Evolutionary conservation across 306 rosid genomes (phyloP).

Genomic region (Arachis hypogaea): DNA sequence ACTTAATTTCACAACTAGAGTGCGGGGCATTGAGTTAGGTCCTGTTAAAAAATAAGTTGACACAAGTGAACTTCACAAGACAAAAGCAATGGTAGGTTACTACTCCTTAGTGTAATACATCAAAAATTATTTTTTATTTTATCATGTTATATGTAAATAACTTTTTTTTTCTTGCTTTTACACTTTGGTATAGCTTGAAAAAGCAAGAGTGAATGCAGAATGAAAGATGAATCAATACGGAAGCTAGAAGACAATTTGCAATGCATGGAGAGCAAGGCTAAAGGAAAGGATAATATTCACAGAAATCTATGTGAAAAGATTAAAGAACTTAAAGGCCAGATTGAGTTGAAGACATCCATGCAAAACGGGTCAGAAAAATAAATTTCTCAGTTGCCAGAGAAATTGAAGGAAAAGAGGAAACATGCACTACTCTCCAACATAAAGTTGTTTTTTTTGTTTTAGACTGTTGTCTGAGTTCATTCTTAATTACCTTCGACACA

Average conservation of each 20-base stretch:
- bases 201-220: conserved; percentile 67
- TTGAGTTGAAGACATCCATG: conserved; percentile 62
- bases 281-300: conserved; percentile 66
- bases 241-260: conserved; percentile 83
- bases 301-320: conserved; percentile 70
- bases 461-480: conserved; percentile 21
- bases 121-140: conserved; percentile 10
- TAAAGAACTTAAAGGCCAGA: conserved; percentile 81
- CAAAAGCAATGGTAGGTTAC: conserved; percentile 64
- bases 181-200: conserved; percentile 65
- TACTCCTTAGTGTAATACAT: conserved; percentile 1
- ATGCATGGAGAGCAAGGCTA: conserved; percentile 71
- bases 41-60: conserved; percentile 85
- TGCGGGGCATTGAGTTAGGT: conserved; percentile 86
- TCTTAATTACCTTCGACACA: neutral
- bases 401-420: conserved; percentile 75
- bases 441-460: conserved; percentile 54
- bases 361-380: conserved; percentile 75
- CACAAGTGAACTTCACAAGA: conserved; percentile 73
- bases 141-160: conserved; percentile 9
- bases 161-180: conserved; percentile 21
- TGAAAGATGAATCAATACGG: conserved; percentile 71
- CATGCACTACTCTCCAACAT: conserved; percentile 65
- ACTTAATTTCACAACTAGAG: conserved; percentile 82
- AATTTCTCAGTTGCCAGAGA: conserved; percentile 65